phyloP scores from a whole-genome alignment of 306 rosid species.

The Malus fusca region DNA sequence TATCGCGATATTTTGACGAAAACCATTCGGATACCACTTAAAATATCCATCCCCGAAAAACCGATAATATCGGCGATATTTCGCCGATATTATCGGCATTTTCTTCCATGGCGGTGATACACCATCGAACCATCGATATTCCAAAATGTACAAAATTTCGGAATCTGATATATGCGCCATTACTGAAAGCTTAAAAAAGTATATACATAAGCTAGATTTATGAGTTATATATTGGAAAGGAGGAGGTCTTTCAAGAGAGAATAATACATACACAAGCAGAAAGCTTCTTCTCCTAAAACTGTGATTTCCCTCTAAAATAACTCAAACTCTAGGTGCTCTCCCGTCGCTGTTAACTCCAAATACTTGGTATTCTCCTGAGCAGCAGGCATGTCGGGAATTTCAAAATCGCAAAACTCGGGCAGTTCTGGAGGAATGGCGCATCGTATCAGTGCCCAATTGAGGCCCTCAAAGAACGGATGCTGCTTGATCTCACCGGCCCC shows the following conservation, averaged over 20 bases:
- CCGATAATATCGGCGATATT: too few species aligned
- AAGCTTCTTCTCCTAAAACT: conserved; percentile 27
- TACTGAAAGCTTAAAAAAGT: conserved; percentile 11
- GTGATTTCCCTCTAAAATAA: conserved; percentile 39
- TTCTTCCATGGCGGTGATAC: too few species aligned
- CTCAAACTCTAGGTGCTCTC: conserved; percentile 75
- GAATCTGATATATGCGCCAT: neutral
- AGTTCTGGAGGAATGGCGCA: conserved; percentile 73
- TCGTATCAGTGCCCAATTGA: conserved; percentile 86
- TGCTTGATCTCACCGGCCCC: conserved; percentile 88
- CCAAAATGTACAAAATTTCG: neutral
- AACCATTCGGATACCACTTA: too few species aligned
- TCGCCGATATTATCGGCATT: too few species aligned
- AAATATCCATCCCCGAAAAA: too few species aligned
- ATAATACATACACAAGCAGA: conserved; percentile 17
- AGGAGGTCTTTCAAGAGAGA: conserved; percentile 14
- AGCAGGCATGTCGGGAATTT: conserved; percentile 35
- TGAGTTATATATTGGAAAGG: conserved; percentile 21
- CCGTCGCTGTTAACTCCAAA: conserved; percentile 58
- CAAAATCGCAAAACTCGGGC: conserved; percentile 58
- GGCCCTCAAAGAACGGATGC: conserved; percentile 81
- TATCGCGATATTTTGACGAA: too few species aligned
- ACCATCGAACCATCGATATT: too few species aligned
- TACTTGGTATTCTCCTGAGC: conserved; percentile 40
- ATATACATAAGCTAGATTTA: conserved; percentile 37